Evolutionary conservation across 1,284 basidiomycete species (phyloP), one percentile per base, ranked within the genome.

Genomic region (Xerocomus alliaceus): DNA sequence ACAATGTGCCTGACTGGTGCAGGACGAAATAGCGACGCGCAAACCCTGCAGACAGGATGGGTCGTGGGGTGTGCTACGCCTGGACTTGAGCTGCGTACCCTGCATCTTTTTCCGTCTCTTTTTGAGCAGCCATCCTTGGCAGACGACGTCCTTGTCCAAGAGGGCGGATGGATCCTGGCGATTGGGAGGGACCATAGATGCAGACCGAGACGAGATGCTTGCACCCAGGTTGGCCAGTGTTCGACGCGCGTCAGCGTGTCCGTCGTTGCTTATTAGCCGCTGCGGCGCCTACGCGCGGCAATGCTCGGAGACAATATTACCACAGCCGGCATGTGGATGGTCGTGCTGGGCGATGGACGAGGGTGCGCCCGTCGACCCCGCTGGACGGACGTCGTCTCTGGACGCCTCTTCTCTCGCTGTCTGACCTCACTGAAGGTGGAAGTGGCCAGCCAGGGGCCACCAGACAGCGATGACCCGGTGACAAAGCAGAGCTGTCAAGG

Each of bases 81-180:
- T 42, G 54, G 47, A 44, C 29, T 34, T 13, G 52, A 42, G 42
- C 28, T 44, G 50, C 76, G 58, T 68, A 87, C 92, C 92, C 80
- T 94, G 92, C 88, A 93, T 88, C 78, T 86, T 92, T 81, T 91
- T 92, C 67, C 90, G 80, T 66, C 91, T 81, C 77, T 93, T 93
- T 80, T 93, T 93, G 63, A 93, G 80, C 4, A 92, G 76, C 90
- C 90, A 93, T 78, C 91, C 91, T 68, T 91, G 82, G 56, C 78
- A 81, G 3, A 90, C 68, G 54, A 87, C 72, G 28, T 67, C 68
- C 26, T 74, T 67, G 24, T 61, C 65, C 50, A 63, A 55, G 65
- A 34, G 64, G 61, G 54, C 5, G 28, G 44, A 13, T 22, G 50
- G n/a, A 26, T 53, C 44, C 35, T 58, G 56, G 32, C 15, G 45